phyloP scores from a whole-genome alignment of 2,329 filamentous ascomycete species.

The Phoma sp. region DNA sequence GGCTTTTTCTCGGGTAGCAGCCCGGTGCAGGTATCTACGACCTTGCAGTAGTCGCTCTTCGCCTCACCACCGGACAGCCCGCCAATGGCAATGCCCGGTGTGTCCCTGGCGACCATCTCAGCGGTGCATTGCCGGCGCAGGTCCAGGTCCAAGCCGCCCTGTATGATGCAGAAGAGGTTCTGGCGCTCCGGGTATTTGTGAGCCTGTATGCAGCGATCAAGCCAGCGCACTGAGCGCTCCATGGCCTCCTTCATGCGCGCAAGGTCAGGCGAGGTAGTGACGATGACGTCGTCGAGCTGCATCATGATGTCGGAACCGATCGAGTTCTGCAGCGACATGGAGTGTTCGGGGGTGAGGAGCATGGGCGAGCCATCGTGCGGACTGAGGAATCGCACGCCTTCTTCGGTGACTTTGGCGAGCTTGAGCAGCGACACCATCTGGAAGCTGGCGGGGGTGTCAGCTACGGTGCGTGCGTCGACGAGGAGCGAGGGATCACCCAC shows the following conservation, averaged over 20 bases:
- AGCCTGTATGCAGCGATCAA: constrained; percentile 91
- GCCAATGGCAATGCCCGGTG: constrained; percentile 95
- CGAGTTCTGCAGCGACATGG: constrained; percentile 92
- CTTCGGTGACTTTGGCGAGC: constrained; percentile 91
- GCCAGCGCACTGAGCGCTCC: constrained; percentile 92
- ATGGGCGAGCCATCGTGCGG: constrained; percentile 95
- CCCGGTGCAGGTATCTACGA: constrained; percentile 85
- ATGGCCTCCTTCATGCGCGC: constrained; percentile 92
- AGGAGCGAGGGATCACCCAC: constrained; percentile 44
- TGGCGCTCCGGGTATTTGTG: constrained; percentile 84
- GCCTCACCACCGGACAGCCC: constrained; percentile 94
- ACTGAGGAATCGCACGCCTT: constrained; percentile 94
- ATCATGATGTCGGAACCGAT: constrained; percentile 97
- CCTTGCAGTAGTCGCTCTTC: constrained; percentile 89
- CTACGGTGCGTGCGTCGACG: constrained; percentile 18
- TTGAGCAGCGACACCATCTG: constrained; percentile 98
- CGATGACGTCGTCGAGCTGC: constrained; percentile 98
- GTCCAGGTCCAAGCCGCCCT: constrained; percentile 89
- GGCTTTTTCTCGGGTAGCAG: constrained; percentile 89
- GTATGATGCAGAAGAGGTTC: constrained; percentile 98
- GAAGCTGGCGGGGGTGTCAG: constrained; percentile 68
- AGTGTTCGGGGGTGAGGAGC: constrained; percentile 97
- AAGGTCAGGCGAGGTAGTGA: constrained; percentile 90
- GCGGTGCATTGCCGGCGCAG: constrained; percentile 83
- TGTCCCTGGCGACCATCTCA: constrained; percentile 89